phyloP scores from a whole-genome alignment of 148 eudicot genomes.

The Salicornia ramosissima region DNA sequence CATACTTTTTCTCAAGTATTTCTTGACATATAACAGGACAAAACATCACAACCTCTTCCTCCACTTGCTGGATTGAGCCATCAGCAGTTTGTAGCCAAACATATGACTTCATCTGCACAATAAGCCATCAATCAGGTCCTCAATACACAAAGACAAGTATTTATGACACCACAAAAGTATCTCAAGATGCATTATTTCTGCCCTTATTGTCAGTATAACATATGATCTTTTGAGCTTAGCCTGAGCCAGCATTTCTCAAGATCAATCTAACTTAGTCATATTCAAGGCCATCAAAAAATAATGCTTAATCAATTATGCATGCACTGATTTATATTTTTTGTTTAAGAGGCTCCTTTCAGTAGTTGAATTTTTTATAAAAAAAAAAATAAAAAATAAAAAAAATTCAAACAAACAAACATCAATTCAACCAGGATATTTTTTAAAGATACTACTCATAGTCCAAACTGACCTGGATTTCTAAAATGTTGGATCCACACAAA shows the following conservation, averaged over 20 bases:
- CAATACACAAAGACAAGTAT: neutral
- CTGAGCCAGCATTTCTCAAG: neutral
- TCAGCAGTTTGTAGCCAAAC: conserved; percentile 85
- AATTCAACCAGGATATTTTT: neutral
- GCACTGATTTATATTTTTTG: neutral
- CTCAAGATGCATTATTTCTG: neutral
- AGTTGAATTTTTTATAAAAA: too few species aligned
- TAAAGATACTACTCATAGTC: neutral
- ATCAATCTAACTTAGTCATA: too few species aligned
- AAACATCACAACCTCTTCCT: conserved; percentile 89
- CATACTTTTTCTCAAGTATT: conserved; percentile 63
- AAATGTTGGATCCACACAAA: too few species aligned
- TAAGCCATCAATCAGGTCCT: conserved; percentile 14
- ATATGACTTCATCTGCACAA: conserved; percentile 63
- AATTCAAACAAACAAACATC: too few species aligned
- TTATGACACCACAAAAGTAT: neutral
- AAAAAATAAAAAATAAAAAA: too few species aligned
- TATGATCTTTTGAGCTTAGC: neutral
- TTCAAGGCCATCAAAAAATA: neutral
- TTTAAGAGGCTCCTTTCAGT: too few species aligned
- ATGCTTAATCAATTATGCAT: neutral
- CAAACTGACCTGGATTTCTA: too few species aligned
- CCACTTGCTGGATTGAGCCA: conserved; percentile 80
- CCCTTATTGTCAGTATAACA: neutral
- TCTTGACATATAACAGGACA: conserved; percentile 74